Conservation (phyloP, 371 early-diverging fungal species). For the Mucor mucedo region DNA sequence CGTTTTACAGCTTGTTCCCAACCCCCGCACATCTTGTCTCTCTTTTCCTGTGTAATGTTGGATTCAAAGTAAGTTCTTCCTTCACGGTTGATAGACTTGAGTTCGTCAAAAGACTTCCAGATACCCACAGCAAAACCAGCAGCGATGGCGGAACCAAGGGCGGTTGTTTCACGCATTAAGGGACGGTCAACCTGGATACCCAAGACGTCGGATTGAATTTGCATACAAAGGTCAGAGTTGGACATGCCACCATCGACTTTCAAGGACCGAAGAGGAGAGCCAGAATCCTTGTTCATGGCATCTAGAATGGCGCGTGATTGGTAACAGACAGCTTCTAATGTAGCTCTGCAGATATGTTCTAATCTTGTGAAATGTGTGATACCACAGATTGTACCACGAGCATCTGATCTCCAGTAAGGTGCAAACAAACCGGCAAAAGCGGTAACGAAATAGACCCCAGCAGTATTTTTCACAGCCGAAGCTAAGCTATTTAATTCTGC, state of each 20-base stretch:
- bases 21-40: conserved; percentile 64
- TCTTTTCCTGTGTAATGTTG: conserved; percentile 54
- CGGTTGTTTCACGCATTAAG: conserved; percentile 91
- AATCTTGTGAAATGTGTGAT: conserved; percentile 86
- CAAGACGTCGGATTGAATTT: conserved; percentile 89
- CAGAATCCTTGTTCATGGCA: conserved; percentile 84
- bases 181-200: conserved; percentile 88
- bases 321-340: conserved; percentile 91
- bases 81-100: conserved; percentile 45
- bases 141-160: conserved; percentile 94
- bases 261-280: conserved; percentile 65
- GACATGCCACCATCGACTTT: conserved; percentile 96
- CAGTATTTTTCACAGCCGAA: conserved; percentile 67
- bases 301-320: conserved; percentile 90
- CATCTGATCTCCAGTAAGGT: conserved; percentile 94
- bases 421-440: conserved; percentile 95
- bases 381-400: conserved; percentile 89
- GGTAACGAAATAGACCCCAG: conserved; percentile 94
- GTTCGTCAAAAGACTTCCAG: conserved; percentile 59
- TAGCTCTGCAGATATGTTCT: conserved; percentile 85
- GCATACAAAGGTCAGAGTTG: conserved; percentile 89
- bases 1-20: conserved; percentile 91
- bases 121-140: conserved; percentile 90
- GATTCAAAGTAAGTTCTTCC: conserved; percentile 51
- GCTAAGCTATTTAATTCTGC: conserved; percentile 65